Percentiles rank a stretch among this genome's conserved stretches.
Evolutionary conservation across 306 rosid species (phyloP).

Genomic region (Medicago ruthenica): DNA sequence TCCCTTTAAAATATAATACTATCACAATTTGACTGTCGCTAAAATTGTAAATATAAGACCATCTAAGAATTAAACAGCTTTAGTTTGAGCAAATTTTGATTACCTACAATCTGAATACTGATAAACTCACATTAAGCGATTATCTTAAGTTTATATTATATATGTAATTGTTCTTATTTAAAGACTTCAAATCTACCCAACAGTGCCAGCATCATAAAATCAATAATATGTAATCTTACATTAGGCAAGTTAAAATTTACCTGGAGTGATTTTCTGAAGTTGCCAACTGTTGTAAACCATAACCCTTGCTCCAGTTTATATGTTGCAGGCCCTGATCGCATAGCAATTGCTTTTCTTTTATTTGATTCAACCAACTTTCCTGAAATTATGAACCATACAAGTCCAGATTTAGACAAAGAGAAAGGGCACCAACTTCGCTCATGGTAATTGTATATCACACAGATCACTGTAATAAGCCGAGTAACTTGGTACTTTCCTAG

Average conservation of each 20-base stretch:
- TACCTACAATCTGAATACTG: slow-evolving; percentile 25
- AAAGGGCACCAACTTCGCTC: slow-evolving; percentile 19
- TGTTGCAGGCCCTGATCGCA: slow-evolving; percentile 82
- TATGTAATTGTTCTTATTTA: not conserved
- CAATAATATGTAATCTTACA: slow-evolving; percentile 11
- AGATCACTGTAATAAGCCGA: slow-evolving; percentile 20
- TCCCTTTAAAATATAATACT: slow-evolving; percentile 1
- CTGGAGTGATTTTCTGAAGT: slow-evolving; percentile 61
- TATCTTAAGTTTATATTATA: not conserved
- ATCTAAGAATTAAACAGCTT: slow-evolving; percentile 18
- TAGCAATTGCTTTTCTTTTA: slow-evolving; percentile 81
- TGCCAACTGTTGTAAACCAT: slow-evolving; percentile 58
- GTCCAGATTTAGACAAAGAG: slow-evolving; percentile 29
- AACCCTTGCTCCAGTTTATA: slow-evolving; percentile 51
- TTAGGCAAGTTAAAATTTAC: slow-evolving; percentile 48
- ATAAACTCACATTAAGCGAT: not conserved
- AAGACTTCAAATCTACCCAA: not conserved
- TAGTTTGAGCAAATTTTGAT: slow-evolving; percentile 15
- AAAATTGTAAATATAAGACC: slow-evolving; percentile 10
- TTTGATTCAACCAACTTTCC: slow-evolving; percentile 94
- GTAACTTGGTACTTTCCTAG: slow-evolving; percentile 4
- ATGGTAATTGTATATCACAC: not conserved
- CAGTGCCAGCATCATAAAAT: slow-evolving; percentile 11
- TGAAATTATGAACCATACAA: slow-evolving; percentile 53
- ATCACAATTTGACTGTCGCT: not conserved